Evolutionary conservation across 1,284 basidiomycete species (phyloP).

Genomic region (Puccinia triticina): DNA sequence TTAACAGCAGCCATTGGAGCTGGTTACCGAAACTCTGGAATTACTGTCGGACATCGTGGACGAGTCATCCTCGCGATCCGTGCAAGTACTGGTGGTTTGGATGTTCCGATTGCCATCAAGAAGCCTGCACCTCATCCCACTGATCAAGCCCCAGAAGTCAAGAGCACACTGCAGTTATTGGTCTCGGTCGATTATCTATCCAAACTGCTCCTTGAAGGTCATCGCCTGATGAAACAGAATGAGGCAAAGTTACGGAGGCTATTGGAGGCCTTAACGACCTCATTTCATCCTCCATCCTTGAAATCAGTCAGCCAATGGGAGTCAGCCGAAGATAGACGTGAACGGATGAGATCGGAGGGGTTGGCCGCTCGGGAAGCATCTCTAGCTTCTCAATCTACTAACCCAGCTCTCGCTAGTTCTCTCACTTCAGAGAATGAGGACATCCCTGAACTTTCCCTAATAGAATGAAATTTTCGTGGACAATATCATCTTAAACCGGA

Average conservation of each 20-base stretch:
- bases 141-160: neutral
- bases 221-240: conserved; percentile 34
- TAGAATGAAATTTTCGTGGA: too few species aligned
- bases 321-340: neutral
- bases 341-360: conserved; percentile 30
- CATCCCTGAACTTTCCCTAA: too few species aligned
- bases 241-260: conserved; percentile 6
- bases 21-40: conserved; percentile 45
- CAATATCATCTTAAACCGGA: too few species aligned
- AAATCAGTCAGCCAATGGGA: conserved; percentile 24
- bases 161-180: conserved; percentile 6
- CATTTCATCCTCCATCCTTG: neutral
- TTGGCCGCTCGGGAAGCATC: conserved; percentile 11
- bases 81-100: conserved; percentile 39
- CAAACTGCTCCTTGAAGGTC: conserved; percentile 8
- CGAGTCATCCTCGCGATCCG: conserved; percentile 37
- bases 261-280: neutral
- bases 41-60: conserved; percentile 30
- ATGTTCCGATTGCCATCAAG: conserved; percentile 39
- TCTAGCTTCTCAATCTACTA: neutral
- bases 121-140: neutral
- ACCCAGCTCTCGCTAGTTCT: neutral
- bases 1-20: conserved; percentile 23
- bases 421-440: too few species aligned
- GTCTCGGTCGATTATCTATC: conserved; percentile 25